Evolutionary conservation across 192 early-diverging fungal genomes (phyloP), one percentile per base, ranked within the genome.

Genomic region (Backusella liffmaniae): DNA sequence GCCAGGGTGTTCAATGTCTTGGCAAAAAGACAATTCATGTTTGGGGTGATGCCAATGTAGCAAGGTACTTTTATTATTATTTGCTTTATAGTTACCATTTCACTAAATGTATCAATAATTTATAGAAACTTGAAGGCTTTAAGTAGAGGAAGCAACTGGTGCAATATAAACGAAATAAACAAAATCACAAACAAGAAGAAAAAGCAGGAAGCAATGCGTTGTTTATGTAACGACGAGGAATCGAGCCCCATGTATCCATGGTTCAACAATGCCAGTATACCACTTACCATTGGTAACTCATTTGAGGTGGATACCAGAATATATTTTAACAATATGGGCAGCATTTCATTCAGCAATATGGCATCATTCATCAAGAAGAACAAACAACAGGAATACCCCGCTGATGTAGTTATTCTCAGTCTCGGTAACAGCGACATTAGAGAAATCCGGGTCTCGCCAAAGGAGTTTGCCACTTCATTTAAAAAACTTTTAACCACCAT

Each of bases 21-120:
- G 65, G 74, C 30, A 67, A 77, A 13, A 73, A 74, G 16, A 69
- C 37, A 16, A 35, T 81, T 1, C 80, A 81, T 70, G 76, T 81
- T 35, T 81, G 76, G 76, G 80, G 73, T 51, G 80, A 81, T 51
- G 56, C 72, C 10, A 77, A 81, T 56, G 32, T 77, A 23, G 66
- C 65, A 42, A 79, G 77, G 77, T 79, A 74, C 15, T 44, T 15
- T 44, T 4, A 44, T 5, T 44, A 4, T 4, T 44, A 44, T 32
- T 32, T 32, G 32, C 42, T 5, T 1, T 44, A 5, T 44, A 15
- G 15, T 44, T 32, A 4, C 3, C 4, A 44, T 44, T 16, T 4
- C 15, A 44, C 15, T 44, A 44, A 44, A 44, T 44, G 42, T 16
- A 36, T 37, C n/a, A 21, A 67, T 18, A 67, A 4, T 35, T 10